Conservation (phyloP, 805 yeast species). For the Schwanniomyces pseudopolymorphus region DNA sequence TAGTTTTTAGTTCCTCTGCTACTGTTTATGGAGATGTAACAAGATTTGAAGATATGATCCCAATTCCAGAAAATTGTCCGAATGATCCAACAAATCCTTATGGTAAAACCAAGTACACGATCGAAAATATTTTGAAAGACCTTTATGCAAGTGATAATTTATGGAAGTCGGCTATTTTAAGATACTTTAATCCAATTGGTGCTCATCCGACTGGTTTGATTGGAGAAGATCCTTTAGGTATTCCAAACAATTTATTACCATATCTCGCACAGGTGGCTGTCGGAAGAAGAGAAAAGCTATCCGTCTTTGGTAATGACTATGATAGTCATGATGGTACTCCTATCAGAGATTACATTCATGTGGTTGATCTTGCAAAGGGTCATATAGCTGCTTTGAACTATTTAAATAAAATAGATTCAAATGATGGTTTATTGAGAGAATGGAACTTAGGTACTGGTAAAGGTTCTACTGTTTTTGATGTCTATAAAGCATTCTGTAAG, state of each 20-base stretch:
- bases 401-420: slow-evolving; percentile 32
- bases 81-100: slow-evolving; percentile 75
- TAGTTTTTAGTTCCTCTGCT: slow-evolving; percentile 78
- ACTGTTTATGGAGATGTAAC: slow-evolving; percentile 85
- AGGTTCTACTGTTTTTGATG: slow-evolving; percentile 78
- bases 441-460: slow-evolving; percentile 85
- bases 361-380: slow-evolving; percentile 75
- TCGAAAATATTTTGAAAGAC: slow-evolving; percentile 63
- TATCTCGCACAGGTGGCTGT: slow-evolving; percentile 76
- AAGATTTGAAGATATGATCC: slow-evolving; percentile 67
- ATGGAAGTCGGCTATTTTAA: slow-evolving; percentile 60
- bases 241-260: slow-evolving; percentile 76
- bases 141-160: slow-evolving; percentile 42
- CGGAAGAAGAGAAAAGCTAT: slow-evolving; percentile 63
- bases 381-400: slow-evolving; percentile 70
- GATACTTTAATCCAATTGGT: slow-evolving; percentile 84
- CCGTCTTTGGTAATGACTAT: slow-evolving; percentile 73
- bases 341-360: slow-evolving; percentile 79
- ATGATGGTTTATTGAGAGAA: slow-evolving; percentile 59
- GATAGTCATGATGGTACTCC: slow-evolving; percentile 77
- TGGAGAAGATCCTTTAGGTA: slow-evolving; percentile 80
- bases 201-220: slow-evolving; percentile 80
- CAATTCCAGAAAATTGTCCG: slow-evolving; percentile 78
- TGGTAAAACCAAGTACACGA: slow-evolving; percentile 67
- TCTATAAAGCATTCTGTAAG: slow-evolving; percentile 60